phyloP scores from a whole-genome alignment of 2,329 filamentous ascomycete genomes.

The Fusarium virguliforme region DNA sequence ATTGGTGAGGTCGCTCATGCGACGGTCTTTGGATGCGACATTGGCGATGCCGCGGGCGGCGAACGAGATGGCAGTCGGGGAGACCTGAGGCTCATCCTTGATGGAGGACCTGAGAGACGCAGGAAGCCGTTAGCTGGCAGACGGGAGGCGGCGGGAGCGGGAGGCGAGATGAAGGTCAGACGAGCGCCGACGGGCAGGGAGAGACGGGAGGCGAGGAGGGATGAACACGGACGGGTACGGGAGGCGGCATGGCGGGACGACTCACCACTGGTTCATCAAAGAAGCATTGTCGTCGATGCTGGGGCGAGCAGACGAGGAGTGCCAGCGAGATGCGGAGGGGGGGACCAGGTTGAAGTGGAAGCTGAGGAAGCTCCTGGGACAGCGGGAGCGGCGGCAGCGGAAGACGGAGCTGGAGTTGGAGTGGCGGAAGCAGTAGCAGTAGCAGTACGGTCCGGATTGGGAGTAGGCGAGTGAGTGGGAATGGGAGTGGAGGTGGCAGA shows the following conservation, averaged over 20 bases:
- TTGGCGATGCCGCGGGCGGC: conserved; percentile 60
- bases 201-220: conserved; percentile 32
- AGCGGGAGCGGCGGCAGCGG: conserved; percentile 39
- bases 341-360: conserved; percentile 32
- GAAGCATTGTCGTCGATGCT: conserved; percentile 48
- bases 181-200: conserved; percentile 38
- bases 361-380: conserved; percentile 39
- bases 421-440: not conserved
- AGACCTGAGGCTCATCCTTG: conserved; percentile 64
- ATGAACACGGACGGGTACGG: conserved; percentile 35
- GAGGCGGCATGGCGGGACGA: conserved; percentile 36
- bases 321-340: conserved; percentile 44
- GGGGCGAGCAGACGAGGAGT: conserved; percentile 38
- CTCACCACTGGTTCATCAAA: conserved; percentile 51
- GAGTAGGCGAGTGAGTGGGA: conserved; percentile 49
- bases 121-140: conserved; percentile 43
- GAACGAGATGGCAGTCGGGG: conserved; percentile 64
- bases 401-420: conserved; percentile 41
- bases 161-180: conserved; percentile 34
- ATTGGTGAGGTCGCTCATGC: conserved; percentile 75
- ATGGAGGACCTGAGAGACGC: conserved; percentile 48
- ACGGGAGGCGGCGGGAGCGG: conserved; percentile 16
- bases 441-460: conserved; percentile 40
- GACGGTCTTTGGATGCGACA: conserved; percentile 67
- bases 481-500: conserved; percentile 56